A percentile compares a stretch with the other conserved stretches of the same genome.
Conservation (phyloP, 192 early-diverging fungal genomes). For the Backusella mclennaniae region DNA sequence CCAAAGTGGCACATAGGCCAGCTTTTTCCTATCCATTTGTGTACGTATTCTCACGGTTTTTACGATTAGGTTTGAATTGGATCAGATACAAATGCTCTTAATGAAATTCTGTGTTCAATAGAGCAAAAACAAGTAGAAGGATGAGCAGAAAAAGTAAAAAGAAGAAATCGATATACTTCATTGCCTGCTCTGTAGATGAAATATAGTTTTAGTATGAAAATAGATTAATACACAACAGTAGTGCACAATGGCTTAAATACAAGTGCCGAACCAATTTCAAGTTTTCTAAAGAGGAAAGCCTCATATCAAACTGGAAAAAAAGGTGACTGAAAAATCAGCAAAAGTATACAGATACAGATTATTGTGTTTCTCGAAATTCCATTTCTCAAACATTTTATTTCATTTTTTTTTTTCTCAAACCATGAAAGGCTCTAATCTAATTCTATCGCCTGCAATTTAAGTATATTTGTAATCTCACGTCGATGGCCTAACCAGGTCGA, state of each 20-base stretch:
- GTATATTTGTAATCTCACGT: constrained; percentile 54
- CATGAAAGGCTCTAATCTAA: constrained; percentile 10
- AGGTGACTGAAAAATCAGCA: not conserved
- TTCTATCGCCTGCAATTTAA: constrained; percentile 24
- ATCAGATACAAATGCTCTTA: not conserved
- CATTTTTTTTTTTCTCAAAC: not conserved
- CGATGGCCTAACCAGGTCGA: constrained; percentile 48
- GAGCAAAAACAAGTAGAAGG: not conserved
- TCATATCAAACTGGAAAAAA: not conserved
- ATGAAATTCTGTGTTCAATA: not conserved
- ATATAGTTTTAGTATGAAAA: no score
- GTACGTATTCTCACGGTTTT: no score
- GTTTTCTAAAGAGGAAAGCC: no score
- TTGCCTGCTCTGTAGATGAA: no score
- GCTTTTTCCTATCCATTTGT: no score
- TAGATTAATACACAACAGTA: not conserved
- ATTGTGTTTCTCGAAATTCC: not conserved
- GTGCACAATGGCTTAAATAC: not conserved
- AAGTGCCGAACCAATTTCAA: not conserved
- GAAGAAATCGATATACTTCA: no score
- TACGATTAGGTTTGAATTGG: no score
- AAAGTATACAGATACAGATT: not conserved
- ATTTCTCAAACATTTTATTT: not conserved
- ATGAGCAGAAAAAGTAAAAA: no score
- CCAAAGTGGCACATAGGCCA: no score